These are phyloP conservation scores for Russula compacta DNA, from an alignment of 768 basidiomycete species.

Conservation along the genomic window DNA sequence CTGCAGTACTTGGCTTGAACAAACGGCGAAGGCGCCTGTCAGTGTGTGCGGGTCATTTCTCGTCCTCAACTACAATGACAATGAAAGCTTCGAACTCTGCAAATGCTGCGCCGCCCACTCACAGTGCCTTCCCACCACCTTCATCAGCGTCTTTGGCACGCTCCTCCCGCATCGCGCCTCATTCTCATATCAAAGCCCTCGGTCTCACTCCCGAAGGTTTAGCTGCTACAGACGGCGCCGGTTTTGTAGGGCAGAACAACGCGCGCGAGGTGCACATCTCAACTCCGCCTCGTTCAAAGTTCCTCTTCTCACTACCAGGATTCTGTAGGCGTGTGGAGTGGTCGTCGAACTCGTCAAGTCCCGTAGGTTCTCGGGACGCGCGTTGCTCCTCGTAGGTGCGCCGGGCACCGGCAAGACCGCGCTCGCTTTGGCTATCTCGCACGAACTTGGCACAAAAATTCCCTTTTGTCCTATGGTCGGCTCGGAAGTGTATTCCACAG, in stretches of 20 bases:
- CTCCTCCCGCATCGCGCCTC: conserved; percentile 77
- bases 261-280: conserved; percentile 69
- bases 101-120: conserved; percentile 30
- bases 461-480: conserved; percentile 99
- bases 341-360: conserved; percentile 85
- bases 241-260: conserved; percentile 84
- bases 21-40: too few relatives aligned
- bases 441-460: conserved; percentile 89
- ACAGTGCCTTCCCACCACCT: conserved; percentile 67
- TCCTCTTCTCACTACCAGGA: background rate
- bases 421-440: conserved; percentile 87
- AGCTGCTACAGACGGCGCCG: conserved; percentile 62
- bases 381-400: conserved; percentile 85
- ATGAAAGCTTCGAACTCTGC: conserved; percentile 19
- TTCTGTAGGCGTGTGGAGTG: conserved; percentile 75
- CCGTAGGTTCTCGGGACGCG: conserved; percentile 89
- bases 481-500: conserved; percentile 90
- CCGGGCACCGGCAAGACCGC: conserved; percentile 99
- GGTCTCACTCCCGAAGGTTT: conserved; percentile 80
- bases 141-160: conserved; percentile 51
- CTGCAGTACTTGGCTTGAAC: too few relatives aligned
- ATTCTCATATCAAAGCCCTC: conserved; percentile 95
- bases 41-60: too few relatives aligned
- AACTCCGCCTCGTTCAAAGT: background rate
- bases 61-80: background rate